Base-by-base conservation (phyloP, 805 yeast species). In the Lachancea dasiensis region DNA sequence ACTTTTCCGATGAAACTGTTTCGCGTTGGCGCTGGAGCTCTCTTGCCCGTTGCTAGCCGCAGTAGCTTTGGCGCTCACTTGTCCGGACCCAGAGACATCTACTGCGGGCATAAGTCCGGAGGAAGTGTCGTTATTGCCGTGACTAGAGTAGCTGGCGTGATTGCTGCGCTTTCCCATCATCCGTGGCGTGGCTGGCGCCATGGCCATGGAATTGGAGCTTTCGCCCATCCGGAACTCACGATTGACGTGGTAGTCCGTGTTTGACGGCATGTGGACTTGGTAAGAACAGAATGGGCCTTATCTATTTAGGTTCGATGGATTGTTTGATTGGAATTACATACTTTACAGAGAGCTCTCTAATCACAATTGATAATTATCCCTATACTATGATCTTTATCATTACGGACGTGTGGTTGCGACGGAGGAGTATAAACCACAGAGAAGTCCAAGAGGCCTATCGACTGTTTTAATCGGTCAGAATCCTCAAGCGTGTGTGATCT, bases 1-100 rank as follows among this genome's bases (percentile, higher is more conserved):
- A 4, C 95, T 73, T 42, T 81, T 82, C 47, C 97, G 76, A 58
- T 87, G 90, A 50, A 84, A 83, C 49, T 61, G 67, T 34, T 60
- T 66, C 39, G 39, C 49, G 32, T 9, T 17, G 35, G 26, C 38
- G 24, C 15, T 11, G 19, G 23, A 33, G 15, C 19, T 23, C 27
- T 19, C 31, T 14, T 24, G 28, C 9, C 28, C 35, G n/a, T n/a
- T n/a, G n/a, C n/a, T n/a, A 4, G 8, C 8, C 27, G 27, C 28
- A 18, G 22, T 29, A 13, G 19, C 31, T 17, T 24, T 30, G 36
- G 28, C 15, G 30, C 7, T 11, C 13, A 13, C 14, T 3, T 31
- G 33, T 24, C 23, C 15, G 22, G 27, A 8, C 38, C 34, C 41
- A 27, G 46, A 38, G 14, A 54, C 45, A 13, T 41, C 53, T 21